A percentile compares a stretch with the other conserved stretches of the same genome.
Conservation (phyloP, 495 filamentous ascomycete genomes). For the Achaetomiella virescens region DNA sequence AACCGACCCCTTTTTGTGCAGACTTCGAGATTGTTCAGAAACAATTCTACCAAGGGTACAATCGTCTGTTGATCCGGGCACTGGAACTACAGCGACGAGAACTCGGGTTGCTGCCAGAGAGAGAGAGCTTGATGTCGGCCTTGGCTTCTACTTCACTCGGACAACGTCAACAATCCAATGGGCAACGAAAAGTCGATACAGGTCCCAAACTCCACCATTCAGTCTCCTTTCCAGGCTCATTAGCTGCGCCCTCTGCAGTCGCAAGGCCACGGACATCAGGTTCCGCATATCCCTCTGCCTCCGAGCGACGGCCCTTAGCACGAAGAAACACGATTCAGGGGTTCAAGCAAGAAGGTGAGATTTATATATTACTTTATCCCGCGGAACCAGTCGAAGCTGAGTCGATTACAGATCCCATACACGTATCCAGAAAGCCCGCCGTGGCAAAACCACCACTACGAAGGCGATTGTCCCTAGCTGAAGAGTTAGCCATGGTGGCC, state of each 20-base stretch:
- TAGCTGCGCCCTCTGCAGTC: not conserved
- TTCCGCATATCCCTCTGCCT: not conserved
- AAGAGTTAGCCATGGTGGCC: conserved; percentile 17
- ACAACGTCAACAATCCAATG: not conserved
- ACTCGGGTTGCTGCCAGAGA: conserved; percentile 1
- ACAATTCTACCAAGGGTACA: conserved; percentile 30
- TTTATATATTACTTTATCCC: not conserved
- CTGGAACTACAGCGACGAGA: conserved; percentile 24
- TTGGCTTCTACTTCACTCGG: not conserved
- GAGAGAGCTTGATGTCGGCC: not conserved
- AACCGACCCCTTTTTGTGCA: not conserved
- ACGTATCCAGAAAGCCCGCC: not conserved
- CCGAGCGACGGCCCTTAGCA: not conserved
- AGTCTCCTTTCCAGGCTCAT: conserved; percentile 1
- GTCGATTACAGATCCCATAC: not conserved
- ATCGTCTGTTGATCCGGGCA: conserved; percentile 23
- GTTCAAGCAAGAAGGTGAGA: conserved; percentile 12
- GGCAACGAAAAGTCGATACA: not conserved
- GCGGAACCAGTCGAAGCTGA: not conserved
- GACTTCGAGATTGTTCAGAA: conserved; percentile 20
- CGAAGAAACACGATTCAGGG: conserved; percentile 18
- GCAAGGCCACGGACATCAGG: not conserved
- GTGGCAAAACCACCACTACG: not conserved
- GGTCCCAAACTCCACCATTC: not conserved
- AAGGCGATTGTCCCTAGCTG: conserved; percentile 16